Evolutionary conservation across 371 early-diverging fungal species (phyloP), one percentile per base, ranked within the genome.

Genomic region (Mortierella sp.): DNA sequence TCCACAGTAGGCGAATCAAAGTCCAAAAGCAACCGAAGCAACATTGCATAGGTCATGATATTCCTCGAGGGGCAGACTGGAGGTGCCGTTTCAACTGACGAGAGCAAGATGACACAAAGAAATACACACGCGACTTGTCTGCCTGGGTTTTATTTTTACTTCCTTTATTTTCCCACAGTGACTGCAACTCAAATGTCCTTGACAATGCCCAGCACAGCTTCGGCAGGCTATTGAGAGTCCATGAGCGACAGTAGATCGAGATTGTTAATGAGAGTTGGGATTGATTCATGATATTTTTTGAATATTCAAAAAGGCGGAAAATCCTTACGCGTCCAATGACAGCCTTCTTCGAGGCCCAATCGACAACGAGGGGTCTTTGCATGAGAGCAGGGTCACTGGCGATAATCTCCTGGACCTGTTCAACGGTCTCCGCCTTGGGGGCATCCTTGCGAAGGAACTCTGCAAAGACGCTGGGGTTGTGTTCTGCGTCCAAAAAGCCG

Each of bases 261-360:
- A 14, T 24, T 19, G 15, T 17, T 23, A 24, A 17, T 37, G 28
- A 23, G 6, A 44, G 26, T 28, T 6, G n/a, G 21, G 21, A 0
- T 1, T 6, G 19, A 47, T 31, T 1, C 32, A 21, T 2, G 14
- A 21, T 15, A 37, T 11, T 5, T 12, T 26, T 8, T 32, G 34
- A 17, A 15, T 12, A 26, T 19, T 26, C 26, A 41, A 55, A 26
- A 7, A 21, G 15, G 19, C 1, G 54, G 19, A 12, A 30, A 9
- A 28, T 49, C 39, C 60, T 53, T 66, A 66, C 67, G 42, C 67
- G 67, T 52, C 67, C 67, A 26, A 66, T 66, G 28, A 66, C 60
- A 6, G 67, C 67, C 60, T 59, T 66, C 48, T 59, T 59, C 30
- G 39, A 43, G 2, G 19, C 17, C 67, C 67, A 66, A 44, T 66